Evolutionary conservation across 257 asterid species (phyloP).

Genomic region (Paulownia fortunei): DNA sequence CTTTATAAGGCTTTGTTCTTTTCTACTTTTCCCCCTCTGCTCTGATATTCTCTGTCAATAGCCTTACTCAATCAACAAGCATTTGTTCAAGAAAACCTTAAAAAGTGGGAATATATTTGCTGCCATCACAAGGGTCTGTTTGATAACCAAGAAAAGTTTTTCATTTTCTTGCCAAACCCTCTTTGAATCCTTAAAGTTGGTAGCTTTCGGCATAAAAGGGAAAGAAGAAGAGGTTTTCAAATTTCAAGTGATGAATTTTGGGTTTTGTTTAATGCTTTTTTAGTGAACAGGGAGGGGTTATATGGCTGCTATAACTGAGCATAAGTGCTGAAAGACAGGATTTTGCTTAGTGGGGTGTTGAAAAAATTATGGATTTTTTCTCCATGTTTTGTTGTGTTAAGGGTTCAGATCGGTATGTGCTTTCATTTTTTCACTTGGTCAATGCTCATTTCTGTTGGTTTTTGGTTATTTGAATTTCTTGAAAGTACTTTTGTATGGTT

Average conservation of each 20-base stretch:
- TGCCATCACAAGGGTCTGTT: constrained; percentile 22
- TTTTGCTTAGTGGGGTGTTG: constrained; percentile 32
- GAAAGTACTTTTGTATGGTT: neutral
- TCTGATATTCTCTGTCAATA: constrained; percentile 19
- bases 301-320: constrained; percentile 13
- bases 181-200: constrained; percentile 7
- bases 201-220: neutral
- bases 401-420: constrained; percentile 60
- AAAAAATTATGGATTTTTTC: constrained; percentile 41
- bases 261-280: neutral
- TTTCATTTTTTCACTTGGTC: constrained; percentile 4
- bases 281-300: neutral
- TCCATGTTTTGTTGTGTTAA: constrained; percentile 55
- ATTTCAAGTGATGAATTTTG: neutral
- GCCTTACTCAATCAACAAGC: constrained; percentile 25
- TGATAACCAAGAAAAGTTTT: neutral
- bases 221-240: neutral
- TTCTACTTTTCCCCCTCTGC: constrained; percentile 10
- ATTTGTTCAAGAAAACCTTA: constrained; percentile 1
- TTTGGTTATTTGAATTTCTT: neutral
- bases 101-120: neutral
- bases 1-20: constrained; percentile 2
- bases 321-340: constrained; percentile 20
- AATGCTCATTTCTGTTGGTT: neutral
- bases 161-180: neutral